Evolutionary conservation across 106 monocot species (phyloP).

Genomic region (Dendrobium chrysotoxum): DNA sequence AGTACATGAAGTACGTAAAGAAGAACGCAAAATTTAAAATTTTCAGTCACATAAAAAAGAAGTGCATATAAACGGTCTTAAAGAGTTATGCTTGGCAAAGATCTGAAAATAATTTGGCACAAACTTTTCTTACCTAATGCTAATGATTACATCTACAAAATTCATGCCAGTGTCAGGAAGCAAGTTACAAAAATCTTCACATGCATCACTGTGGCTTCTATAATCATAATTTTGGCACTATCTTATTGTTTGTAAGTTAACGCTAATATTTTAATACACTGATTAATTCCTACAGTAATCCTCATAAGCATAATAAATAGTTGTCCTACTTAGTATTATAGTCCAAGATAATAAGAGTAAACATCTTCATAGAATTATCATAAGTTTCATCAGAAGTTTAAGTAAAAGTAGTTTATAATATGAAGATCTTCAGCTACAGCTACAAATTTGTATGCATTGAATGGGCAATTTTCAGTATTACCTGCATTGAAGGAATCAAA

Average conservation of each 20-base stretch:
- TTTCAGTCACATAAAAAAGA: neutral
- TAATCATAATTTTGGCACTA: neutral
- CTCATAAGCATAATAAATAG: neutral
- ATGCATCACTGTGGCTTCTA: neutral
- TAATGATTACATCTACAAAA: neutral
- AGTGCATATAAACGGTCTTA: neutral
- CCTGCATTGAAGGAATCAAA: no score
- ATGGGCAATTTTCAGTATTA: no score
- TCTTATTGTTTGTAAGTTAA: neutral
- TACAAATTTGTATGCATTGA: no score
- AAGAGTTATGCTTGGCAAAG: neutral
- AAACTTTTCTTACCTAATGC: neutral
- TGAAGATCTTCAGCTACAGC: no score
- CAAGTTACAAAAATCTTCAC: neutral
- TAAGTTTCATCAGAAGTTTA: neutral
- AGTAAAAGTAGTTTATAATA: no score
- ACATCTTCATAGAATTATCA: neutral
- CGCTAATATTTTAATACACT: neutral
- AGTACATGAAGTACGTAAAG: neutral
- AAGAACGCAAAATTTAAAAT: neutral
- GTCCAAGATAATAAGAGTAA: neutral
- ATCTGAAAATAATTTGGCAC: neutral
- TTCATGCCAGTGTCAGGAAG: neutral
- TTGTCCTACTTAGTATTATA: neutral
- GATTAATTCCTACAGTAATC: neutral